phyloP scores from a whole-genome alignment of 148 eudicot species.

The Vaccinium vitisidaea region DNA sequence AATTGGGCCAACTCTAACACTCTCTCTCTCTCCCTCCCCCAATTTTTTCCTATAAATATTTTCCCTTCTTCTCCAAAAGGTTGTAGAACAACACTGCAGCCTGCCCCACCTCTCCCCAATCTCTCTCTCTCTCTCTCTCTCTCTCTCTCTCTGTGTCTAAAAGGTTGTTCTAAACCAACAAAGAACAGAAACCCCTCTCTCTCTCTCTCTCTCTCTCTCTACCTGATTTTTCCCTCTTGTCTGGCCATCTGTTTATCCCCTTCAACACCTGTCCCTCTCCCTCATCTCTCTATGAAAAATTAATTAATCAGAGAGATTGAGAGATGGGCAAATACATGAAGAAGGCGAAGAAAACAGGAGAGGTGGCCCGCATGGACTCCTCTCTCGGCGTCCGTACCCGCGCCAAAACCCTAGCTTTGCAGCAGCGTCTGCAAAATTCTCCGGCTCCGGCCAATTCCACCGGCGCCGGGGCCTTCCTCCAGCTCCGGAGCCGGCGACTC shows the following conservation, averaged over 20 bases:
- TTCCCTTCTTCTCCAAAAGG: not conserved
- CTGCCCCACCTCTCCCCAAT: not conserved
- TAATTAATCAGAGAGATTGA: not conserved
- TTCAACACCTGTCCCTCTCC: not conserved
- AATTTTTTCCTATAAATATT: not conserved
- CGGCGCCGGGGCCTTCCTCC: constrained; percentile 23
- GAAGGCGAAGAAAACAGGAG: constrained; percentile 21
- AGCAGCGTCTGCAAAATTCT: constrained; percentile 18
- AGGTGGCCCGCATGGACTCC: constrained; percentile 26
- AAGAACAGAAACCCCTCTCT: not conserved
- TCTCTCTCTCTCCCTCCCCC: constrained; percentile 8
- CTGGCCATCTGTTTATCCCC: not conserved
- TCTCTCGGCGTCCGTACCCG: constrained; percentile 41
- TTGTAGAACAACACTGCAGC: not conserved
- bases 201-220: not conserved
- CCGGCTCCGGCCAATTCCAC: constrained; percentile 1
- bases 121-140: constrained; percentile 10
- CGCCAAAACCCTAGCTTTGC: constrained; percentile 48
- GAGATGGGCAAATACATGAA: constrained; percentile 45
- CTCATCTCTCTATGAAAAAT: not conserved
- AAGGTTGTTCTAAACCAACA: too few relatives aligned
- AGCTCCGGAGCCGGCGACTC: constrained; percentile 46
- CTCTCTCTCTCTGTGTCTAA: too few relatives aligned
- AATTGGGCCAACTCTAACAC: not conserved
- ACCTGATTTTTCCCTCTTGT: not conserved